Evolutionary conservation across 2,329 filamentous ascomycete species (phyloP).

Genomic region (Xylariaceae sp.): DNA sequence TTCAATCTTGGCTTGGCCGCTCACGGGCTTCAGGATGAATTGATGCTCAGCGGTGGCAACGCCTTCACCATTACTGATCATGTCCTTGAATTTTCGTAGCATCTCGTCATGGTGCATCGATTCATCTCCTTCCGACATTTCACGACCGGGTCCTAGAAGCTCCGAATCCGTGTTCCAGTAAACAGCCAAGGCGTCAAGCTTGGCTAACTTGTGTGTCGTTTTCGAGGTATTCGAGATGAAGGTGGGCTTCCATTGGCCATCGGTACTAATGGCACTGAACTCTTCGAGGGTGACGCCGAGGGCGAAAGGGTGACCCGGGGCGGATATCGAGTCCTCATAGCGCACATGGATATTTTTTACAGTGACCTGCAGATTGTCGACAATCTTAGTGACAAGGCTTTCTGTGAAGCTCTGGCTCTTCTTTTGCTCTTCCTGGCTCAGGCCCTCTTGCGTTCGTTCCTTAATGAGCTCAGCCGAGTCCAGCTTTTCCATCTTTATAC

Average conservation of each 20-base stretch:
- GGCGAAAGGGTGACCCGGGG: constrained; percentile 93
- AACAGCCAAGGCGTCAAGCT: constrained; percentile 84
- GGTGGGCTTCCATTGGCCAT: constrained; percentile 92
- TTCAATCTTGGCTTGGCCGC: constrained; percentile 91
- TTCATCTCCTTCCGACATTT: constrained; percentile 67
- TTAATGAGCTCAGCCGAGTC: constrained; percentile 95
- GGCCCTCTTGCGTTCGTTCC: constrained; percentile 88
- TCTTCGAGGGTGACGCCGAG: constrained; percentile 91
- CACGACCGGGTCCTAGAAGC: constrained; percentile 81
- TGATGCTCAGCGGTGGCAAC: constrained; percentile 69
- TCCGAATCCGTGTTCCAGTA: constrained; percentile 98
- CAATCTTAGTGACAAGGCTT: constrained; percentile 92
- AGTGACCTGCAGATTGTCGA: constrained; percentile 96
- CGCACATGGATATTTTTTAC: constrained; percentile 98
- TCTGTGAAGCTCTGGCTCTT: constrained; percentile 98
- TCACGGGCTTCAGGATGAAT: constrained; percentile 95
- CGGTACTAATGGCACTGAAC: constrained; percentile 95
- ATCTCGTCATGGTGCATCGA: constrained; percentile 76
- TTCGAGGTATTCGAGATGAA: constrained; percentile 88
- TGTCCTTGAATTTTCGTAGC: constrained; percentile 75
- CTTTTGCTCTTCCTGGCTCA: constrained; percentile 94
- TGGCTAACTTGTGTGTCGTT: constrained; percentile 92
- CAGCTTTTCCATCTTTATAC: constrained; percentile 98
- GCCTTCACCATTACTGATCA: constrained; percentile 77
- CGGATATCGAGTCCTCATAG: constrained; percentile 96